Evolutionary conservation across 768 basidiomycete species (phyloP), one percentile per base, ranked within the genome.

Genomic region (Boletus huronensis): DNA sequence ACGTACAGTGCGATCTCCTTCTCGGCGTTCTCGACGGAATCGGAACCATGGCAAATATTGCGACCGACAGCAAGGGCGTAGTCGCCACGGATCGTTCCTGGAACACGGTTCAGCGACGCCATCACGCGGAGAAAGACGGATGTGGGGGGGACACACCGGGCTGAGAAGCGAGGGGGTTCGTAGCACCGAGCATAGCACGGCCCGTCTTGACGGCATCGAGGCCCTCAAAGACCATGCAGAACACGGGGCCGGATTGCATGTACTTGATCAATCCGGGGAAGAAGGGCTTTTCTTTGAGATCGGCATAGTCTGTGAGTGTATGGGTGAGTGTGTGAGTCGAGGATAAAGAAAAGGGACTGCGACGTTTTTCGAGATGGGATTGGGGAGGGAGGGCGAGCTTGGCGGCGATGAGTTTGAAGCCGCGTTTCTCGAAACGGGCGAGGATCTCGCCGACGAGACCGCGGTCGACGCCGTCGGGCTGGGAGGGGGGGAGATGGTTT

Each of bases 381-480:
- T 80, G 75, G 61, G 86, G 80, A 40, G 97, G 80, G 43, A 87
- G 84, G 58, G 85, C 85, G 70, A 98, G 80, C 80, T 99, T 98
- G 70, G 98, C 79, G 55, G 96, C 96, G 70, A 88, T 79, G 72
- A 98, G 88, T 82, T 98, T 97, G 87, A 85, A 99, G 63, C 97
- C 97, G 63, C 96, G 93, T 79, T 89, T 85, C 84, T 99, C 97
- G 76, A 99, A 98, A 66, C 96, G 84, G 69, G 81, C 66, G 75
- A 96, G 91, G 84, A 98, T 98, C 78, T 93, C 87, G 71, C 93
- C 96, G 72, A 95, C 80, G 75, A 98, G 89, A 63, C 81, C 86
- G 66, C 97, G 90, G 77, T 98, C 93, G 79, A 99, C 97, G 74
- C 96, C 97, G 77, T 99, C 97, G 67, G 97, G 97, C 95, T 97